Conservation (phyloP, 2,329 filamentous ascomycete species). For the Cryoendolithus antarcticus region DNA sequence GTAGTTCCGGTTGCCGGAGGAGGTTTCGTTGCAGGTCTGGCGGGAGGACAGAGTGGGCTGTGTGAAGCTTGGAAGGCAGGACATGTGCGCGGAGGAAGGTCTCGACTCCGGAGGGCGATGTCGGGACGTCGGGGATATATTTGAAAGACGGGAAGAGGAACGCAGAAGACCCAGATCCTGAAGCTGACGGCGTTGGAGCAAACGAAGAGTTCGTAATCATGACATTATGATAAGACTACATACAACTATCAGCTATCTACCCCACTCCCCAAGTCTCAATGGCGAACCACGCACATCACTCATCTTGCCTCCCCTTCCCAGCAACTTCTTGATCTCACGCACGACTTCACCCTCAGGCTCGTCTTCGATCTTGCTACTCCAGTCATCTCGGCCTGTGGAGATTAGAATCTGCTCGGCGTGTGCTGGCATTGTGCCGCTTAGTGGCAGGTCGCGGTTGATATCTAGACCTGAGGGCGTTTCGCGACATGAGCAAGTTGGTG, state of each 20-base stretch:
- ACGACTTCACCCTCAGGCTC: constrained; percentile 48
- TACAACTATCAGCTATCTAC: constrained; percentile 9
- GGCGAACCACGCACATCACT: constrained; percentile 30
- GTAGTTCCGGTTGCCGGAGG: constrained; percentile 36
- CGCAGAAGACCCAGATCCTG: constrained; percentile 40
- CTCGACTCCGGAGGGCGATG: constrained; percentile 42
- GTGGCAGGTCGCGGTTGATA: constrained; percentile 57
- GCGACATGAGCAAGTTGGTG: constrained; percentile 65
- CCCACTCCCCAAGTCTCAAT: constrained; percentile 1
- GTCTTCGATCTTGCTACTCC: constrained; percentile 74
- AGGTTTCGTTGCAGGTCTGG: constrained; percentile 34
- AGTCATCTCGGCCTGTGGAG: constrained; percentile 68
- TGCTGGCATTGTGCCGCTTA: constrained; percentile 64
- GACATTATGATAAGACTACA: constrained; percentile 71
- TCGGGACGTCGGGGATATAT: constrained; percentile 61
- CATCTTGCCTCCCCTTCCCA: constrained; percentile 30
- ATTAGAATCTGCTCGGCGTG: constrained; percentile 77
- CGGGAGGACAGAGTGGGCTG: constrained; percentile 47
- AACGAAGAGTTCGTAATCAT: constrained; percentile 69
- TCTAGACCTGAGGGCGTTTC: constrained; percentile 52
- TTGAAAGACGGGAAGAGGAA: constrained; percentile 76
- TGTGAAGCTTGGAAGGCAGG: constrained; percentile 50
- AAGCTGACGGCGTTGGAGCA: constrained; percentile 33
- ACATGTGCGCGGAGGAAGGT: constrained; percentile 53
- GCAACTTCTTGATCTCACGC: constrained; percentile 52